Evolutionary conservation across 75 land plant species (phyloP).

Genomic region (Cunninghamia lanceolata): DNA sequence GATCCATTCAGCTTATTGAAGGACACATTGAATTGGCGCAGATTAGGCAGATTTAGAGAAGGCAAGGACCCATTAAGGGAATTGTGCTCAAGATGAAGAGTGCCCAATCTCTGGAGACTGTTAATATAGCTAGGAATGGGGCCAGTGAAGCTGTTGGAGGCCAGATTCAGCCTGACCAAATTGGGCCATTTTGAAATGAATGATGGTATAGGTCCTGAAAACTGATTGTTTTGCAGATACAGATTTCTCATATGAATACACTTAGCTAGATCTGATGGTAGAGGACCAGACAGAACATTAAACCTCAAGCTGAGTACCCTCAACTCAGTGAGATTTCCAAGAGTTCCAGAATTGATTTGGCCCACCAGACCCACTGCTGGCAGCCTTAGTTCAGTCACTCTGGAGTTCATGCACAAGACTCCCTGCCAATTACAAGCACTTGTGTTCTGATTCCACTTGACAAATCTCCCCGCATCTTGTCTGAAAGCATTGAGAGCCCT

Average conservation of each 20-base stretch:
- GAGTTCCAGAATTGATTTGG: constrained; percentile 34
- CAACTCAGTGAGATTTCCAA: constrained; percentile 47
- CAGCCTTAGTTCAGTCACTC: constrained; percentile 53
- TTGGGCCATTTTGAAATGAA: constrained; percentile 19
- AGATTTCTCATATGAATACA: constrained; percentile 43
- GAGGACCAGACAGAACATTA: constrained; percentile 49
- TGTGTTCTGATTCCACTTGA: constrained; percentile 33
- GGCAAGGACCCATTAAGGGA: constrained; percentile 55
- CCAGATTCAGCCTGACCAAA: constrained; percentile 54
- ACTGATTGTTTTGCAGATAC: constrained; percentile 57
- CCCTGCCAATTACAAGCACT: constrained; percentile 48
- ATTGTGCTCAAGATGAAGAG: constrained; percentile 56
- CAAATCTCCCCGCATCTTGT: constrained; percentile 22
- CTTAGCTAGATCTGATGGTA: constrained; percentile 59
- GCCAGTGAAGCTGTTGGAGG: constrained; percentile 55
- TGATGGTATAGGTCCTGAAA: constrained; percentile 51
- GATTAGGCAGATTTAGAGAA: constrained; percentile 21
- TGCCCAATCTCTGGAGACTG: constrained; percentile 33
- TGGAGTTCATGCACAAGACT: constrained; percentile 20
- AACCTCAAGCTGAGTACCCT: constrained; percentile 55
- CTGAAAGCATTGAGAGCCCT: constrained; percentile 40
- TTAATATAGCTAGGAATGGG: constrained; percentile 41
- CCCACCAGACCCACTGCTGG: constrained; percentile 63
- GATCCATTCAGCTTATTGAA: constrained; percentile 62
- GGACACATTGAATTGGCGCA: constrained; percentile 69